Evolutionary conservation across 306 rosid genomes (phyloP).

Genomic region (Crotalaria pallida): DNA sequence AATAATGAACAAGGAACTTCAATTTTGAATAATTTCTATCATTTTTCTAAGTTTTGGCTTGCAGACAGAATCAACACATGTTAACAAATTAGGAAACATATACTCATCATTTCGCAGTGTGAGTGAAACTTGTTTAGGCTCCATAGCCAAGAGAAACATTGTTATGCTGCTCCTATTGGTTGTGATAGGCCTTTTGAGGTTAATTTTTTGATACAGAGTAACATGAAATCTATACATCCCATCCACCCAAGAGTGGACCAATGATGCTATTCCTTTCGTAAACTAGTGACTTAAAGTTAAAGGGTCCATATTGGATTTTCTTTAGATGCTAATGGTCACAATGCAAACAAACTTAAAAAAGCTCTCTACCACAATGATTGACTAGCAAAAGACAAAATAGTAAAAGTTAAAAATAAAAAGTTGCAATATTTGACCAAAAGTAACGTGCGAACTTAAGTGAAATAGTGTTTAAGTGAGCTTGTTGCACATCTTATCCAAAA

Average conservation of each 20-base stretch:
- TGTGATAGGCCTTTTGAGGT: constrained; percentile 29
- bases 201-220: constrained; percentile 20
- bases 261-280: constrained; percentile 31
- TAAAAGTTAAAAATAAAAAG: neutral
- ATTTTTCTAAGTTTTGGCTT: neutral
- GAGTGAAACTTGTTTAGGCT: constrained; percentile 17
- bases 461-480: no score
- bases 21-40: neutral
- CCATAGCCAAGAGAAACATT: constrained; percentile 29
- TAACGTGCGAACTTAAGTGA: no score
- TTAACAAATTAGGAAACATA: neutral
- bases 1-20: neutral
- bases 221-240: constrained; percentile 44
- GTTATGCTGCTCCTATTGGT: constrained; percentile 14
- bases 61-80: neutral
- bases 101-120: constrained; percentile 22
- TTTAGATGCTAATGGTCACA: constrained; percentile 40
- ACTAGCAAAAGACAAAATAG: constrained; percentile 21
- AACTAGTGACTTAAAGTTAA: constrained; percentile 49
- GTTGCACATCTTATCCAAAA: no score
- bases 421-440: constrained; percentile 12
- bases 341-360: constrained; percentile 32
- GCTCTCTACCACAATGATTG: constrained; percentile 28
- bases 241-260: constrained; percentile 44
- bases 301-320: constrained; percentile 39